Base-by-base conservation (phyloP, 805 yeast genomes). In the Danielia reshetovae region DNA sequence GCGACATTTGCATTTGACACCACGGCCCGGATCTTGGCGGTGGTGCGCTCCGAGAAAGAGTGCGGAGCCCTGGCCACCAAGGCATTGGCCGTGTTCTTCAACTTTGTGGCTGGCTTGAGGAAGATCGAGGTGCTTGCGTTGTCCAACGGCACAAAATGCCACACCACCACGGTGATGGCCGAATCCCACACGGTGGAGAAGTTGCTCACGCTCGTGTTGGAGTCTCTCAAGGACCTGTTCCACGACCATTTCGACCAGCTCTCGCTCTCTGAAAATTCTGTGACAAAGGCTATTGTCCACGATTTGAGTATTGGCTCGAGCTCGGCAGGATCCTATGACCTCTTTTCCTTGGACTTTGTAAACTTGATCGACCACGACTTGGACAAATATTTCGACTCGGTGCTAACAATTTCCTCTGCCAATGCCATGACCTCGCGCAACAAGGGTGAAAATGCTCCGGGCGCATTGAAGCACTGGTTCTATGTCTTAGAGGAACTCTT, bases 331-430 rank as follows among this genome's bases (percentile, higher is more conserved):
- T 8, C 16, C 9, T 13, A 18, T 5, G 30, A 27, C n/a, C 34
- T 51, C 9, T 54, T 55, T 38, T 41, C 61, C 0, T 29, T 35
- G 4, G 51, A 51, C 10, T 36, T 59, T 25, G 44, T 54, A 4
- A 46, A 40, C 3, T 32, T 56, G 15, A 57, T 63, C 33, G 64
- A 60, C 24, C 36, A 37, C 8, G 55, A 62, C 34, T 42, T 62
- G 30, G 54, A 52, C 13, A 24, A 35, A 7, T 66, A 66, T 36
- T 53, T 63, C 19, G 39, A 43, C 7, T 29, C 32, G n/a, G 39
- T 41, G 3, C 28, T 46, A 5, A 23, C 27, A 2, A 19, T 38
- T 16, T 35, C 43, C 4, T 36, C 49, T 4, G 27, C 32, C 4
- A 13, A 32, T 18, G 24, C 28, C 7, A 6, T 24, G n/a, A 16